Evolutionary conservation across 805 yeast genomes (phyloP).

Genomic region (Spathaspora arborariae): DNA sequence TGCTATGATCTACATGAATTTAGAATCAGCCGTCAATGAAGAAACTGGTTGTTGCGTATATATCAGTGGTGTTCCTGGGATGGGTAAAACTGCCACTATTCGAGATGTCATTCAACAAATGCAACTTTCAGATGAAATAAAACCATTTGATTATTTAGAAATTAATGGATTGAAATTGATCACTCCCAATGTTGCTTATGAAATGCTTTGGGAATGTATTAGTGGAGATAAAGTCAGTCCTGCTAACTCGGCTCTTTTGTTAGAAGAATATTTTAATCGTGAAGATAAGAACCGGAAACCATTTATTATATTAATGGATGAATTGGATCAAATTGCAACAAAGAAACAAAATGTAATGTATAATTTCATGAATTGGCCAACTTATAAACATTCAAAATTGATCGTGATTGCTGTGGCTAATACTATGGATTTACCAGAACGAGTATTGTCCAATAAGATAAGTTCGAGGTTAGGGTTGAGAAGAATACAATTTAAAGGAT

Average conservation of each 20-base stretch:
- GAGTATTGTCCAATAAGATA: slow-evolving; percentile 80
- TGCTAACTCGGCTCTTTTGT: slow-evolving; percentile 57
- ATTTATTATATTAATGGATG: slow-evolving; percentile 80
- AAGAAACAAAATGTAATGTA: slow-evolving; percentile 83
- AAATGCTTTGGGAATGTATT: slow-evolving; percentile 73
- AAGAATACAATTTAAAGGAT: slow-evolving; percentile 85
- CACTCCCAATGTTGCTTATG: slow-evolving; percentile 79
- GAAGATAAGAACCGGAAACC: slow-evolving; percentile 42
- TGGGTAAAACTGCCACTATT: slow-evolving; percentile 93
- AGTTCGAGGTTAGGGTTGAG: slow-evolving; percentile 88
- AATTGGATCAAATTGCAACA: slow-evolving; percentile 86
- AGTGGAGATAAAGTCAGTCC: slow-evolving; percentile 55
- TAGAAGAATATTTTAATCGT: slow-evolving; percentile 66
- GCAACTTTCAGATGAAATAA: slow-evolving; percentile 31
- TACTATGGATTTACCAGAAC: slow-evolving; percentile 95
- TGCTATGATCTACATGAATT: slow-evolving; percentile 57
- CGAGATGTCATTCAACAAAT: slow-evolving; percentile 79
- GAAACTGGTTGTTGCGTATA: slow-evolving; percentile 81
- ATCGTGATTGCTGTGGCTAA: slow-evolving; percentile 93
- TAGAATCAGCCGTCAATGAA: slow-evolving; percentile 68
- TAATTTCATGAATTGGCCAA: slow-evolving; percentile 97
- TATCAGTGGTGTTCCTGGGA: slow-evolving; percentile 97
- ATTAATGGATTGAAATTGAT: slow-evolving; percentile 87
- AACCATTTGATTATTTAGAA: slow-evolving; percentile 69
- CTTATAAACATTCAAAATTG: slow-evolving; percentile 70